Base-by-base conservation (phyloP, 2,329 filamentous ascomycete species). In the Chaetomium globosum region DNA sequence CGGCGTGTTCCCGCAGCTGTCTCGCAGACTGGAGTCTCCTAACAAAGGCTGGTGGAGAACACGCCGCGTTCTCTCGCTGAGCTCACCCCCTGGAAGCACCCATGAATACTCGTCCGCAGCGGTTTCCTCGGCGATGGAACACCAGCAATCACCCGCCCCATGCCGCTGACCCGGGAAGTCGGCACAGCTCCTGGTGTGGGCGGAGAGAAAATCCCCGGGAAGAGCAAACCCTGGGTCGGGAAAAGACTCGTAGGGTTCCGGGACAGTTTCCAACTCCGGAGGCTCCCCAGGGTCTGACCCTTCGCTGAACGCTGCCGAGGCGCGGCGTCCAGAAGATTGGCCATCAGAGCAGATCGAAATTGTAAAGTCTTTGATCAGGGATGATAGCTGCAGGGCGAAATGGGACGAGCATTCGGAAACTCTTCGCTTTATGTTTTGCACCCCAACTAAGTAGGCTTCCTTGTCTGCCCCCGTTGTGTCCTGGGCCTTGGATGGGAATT, bases 191-290 rank as follows among this genome's bases (percentile, higher is more conserved):
- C 71, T 62, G 16, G 61, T 73, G 58, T 76, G 72, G 7, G 72
- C 67, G 36, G 71, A 76, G 7, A 86, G 73, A 46, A 83, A 83
- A 68, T 85, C 82, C 23, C 83, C 82, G 0, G 84, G 81, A 4
- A 85, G 70, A 4, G 79, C 75, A 57, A 76, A 71, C 4, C 65
- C 71, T 1, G 68, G 70, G 33, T 69, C 70, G 1, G 71, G 71
- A 52, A 70, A 71, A 1, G 67, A 63, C 57, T 71, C 69, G 58
- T 67, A 70, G 4, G 59, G 51, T 23, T 67, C 68, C 3, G 53
- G 10, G 21, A 28, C 28, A 1, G 36, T 8, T 3, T 61, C 58
- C n/a, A 26, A 26, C 0, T 67, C 59, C 16, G 36, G 39, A 31
- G n/a, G 23, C 8, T 61, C 54, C 2, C 26, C 65, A 2, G 28